phyloP scores from a whole-genome alignment of 352 stramenopile genomes.

The Globisporangium megalacanthum region DNA sequence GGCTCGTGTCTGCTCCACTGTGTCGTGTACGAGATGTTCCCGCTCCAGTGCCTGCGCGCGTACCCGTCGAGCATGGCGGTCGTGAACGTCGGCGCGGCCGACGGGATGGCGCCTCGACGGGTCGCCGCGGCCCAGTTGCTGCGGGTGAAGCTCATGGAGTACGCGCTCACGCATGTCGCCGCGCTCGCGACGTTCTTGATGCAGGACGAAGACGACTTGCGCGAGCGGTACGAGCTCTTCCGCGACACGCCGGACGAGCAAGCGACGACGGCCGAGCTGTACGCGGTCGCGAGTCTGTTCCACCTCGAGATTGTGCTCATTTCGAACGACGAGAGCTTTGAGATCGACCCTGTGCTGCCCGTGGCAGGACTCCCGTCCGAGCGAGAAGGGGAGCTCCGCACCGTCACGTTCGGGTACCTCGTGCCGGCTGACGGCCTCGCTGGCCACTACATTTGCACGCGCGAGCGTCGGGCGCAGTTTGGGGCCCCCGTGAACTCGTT shows the following conservation, averaged over 20 bases:
- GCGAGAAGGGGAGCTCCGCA: constrained; percentile 43
- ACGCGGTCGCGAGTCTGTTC: constrained; percentile 77
- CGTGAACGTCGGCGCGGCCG: constrained; percentile 74
- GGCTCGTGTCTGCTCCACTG: constrained; percentile 80
- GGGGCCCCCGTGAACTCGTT: constrained; percentile 55
- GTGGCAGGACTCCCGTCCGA: constrained; percentile 51
- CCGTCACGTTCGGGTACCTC: constrained; percentile 72
- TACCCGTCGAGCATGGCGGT: constrained; percentile 72
- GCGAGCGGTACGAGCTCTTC: constrained; percentile 70
- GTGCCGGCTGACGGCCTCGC: constrained; percentile 56
- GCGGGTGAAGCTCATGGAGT: constrained; percentile 66
- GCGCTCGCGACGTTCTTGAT: constrained; percentile 56
- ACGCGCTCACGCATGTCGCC: constrained; percentile 60
- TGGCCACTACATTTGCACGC: constrained; percentile 81
- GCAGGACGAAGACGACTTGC: constrained; percentile 66
- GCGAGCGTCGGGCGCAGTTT: constrained; percentile 34
- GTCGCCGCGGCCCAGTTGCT: constrained; percentile 61
- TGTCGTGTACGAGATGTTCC: constrained; percentile 84
- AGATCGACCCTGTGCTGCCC: constrained; percentile 75
- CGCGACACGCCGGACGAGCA: constrained; percentile 66
- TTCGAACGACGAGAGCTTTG: constrained; percentile 77
- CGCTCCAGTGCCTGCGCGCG: constrained; percentile 63
- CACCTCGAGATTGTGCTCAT: constrained; percentile 77
- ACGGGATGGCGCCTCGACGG: constrained; percentile 68
- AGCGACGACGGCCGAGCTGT: constrained; percentile 72